phyloP scores from a whole-genome alignment of 257 asterid genomes.

The Pogostemon cablin region DNA sequence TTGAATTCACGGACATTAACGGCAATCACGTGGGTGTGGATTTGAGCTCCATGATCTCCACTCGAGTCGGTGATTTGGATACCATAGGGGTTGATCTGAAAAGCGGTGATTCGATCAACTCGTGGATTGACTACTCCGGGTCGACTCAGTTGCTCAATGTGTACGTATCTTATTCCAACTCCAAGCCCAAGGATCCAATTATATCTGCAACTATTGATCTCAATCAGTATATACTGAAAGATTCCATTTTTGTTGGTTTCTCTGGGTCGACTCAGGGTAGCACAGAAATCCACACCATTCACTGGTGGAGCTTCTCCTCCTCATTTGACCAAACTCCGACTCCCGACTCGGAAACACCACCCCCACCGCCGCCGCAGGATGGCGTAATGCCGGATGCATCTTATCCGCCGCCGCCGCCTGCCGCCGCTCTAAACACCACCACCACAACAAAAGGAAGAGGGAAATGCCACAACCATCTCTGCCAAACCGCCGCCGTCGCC shows the following conservation, averaged over 20 bases:
- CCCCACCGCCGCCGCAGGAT: conserved; percentile 35
- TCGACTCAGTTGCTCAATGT: conserved; percentile 46
- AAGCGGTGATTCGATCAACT: conserved; percentile 72
- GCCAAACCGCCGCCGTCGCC: conserved; percentile 70
- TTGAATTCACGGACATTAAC: conserved; percentile 65
- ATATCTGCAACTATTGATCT: conserved; percentile 57
- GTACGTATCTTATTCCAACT: conserved; percentile 62
- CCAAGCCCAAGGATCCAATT: conserved; percentile 69
- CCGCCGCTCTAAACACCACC: conserved; percentile 39
- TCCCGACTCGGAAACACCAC: conserved; percentile 40
- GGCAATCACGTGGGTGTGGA: conserved; percentile 91
- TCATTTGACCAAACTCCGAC: conserved; percentile 55
- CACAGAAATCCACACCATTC: conserved; percentile 74
- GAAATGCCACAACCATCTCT: conserved; percentile 56
- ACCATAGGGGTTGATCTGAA: conserved; percentile 56
- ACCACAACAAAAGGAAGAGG: conserved; percentile 38
- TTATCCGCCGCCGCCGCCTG: conserved; percentile 48
- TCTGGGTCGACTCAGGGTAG: conserved; percentile 95
- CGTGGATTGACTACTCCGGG: conserved; percentile 88
- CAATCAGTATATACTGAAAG: conserved; percentile 42
- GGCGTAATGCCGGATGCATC: conserved; percentile 34
- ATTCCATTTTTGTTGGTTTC: conserved; percentile 72
- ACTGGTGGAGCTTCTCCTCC: conserved; percentile 88
- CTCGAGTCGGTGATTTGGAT: conserved; percentile 56
- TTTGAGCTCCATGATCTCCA: conserved; percentile 71